Conservation (phyloP, 768 basidiomycete species). For the Hemileccinum impolitum region DNA sequence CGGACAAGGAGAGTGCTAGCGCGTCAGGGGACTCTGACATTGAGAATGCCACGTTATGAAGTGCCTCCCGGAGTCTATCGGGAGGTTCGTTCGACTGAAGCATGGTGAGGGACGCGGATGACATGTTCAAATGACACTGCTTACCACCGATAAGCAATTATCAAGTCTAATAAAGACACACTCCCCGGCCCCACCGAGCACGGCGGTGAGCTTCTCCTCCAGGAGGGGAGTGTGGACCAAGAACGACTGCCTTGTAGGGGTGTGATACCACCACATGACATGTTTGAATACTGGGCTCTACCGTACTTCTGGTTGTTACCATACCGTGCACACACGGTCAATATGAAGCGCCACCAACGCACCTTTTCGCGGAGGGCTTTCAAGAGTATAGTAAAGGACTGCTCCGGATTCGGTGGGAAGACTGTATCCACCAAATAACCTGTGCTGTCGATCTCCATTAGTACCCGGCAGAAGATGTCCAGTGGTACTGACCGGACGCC, state of each 20-base stretch:
- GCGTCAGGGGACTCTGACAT: conserved; percentile 10
- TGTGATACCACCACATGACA: conserved; percentile 46
- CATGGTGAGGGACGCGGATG: conserved; percentile 1
- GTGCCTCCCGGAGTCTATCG: conserved; percentile 8
- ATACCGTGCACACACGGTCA: background rate
- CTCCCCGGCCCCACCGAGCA: background rate
- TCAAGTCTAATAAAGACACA: conserved; percentile 22
- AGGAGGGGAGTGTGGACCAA: conserved; percentile 42
- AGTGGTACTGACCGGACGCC: conserved; percentile 37
- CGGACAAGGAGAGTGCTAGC: conserved; percentile 30
- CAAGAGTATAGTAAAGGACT: conserved; percentile 37
- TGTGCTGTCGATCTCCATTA: conserved; percentile 13
- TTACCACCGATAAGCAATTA: conserved; percentile 18
- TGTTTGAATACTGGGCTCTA: conserved; percentile 34
- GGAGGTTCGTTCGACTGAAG: conserved; percentile 14
- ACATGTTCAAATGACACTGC: conserved; percentile 1
- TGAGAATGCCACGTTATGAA: conserved; percentile 4
- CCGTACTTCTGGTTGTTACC: background rate
- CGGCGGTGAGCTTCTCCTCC: conserved; percentile 2
- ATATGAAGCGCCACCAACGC: conserved; percentile 20
- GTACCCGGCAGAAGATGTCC: too few species aligned
- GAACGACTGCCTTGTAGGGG: conserved; percentile 49
- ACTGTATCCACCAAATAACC: conserved; percentile 53
- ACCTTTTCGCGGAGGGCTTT: conserved; percentile 37
- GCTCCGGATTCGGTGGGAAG: conserved; percentile 30